These are phyloP conservation scores for Plasmopara viticola DNA, from an alignment of 352 stramenopile genomes.

Conservation along the genomic window DNA sequence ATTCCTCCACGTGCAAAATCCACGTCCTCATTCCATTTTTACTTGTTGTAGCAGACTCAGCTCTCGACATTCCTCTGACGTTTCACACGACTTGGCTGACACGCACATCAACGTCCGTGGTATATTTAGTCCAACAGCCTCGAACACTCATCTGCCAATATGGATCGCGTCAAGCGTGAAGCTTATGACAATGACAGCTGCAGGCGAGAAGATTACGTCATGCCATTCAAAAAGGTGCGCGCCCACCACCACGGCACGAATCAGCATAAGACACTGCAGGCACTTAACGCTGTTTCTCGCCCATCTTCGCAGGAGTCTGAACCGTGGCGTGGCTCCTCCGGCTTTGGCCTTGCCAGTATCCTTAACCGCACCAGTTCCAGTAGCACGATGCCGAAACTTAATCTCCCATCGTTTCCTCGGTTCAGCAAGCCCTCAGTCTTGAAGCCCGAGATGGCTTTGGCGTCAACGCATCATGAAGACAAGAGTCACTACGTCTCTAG, in stretches of 20 bases:
- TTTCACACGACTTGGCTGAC: conserved; percentile 21
- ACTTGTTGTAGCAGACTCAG: conserved; percentile 16
- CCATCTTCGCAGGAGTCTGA: conserved; percentile 44
- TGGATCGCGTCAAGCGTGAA: conserved; percentile 24
- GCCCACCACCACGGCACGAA: conserved; percentile 2
- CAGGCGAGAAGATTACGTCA: conserved; percentile 13
- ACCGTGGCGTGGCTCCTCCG: conserved; percentile 53
- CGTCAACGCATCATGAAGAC: conserved; percentile 30
- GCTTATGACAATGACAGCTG: conserved; percentile 25
- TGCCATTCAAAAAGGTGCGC: conserved; percentile 34
- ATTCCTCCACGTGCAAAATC: conserved; percentile 20
- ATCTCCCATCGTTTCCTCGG: conserved; percentile 66
- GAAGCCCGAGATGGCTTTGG: conserved; percentile 40
- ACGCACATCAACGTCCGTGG: conserved; percentile 6
- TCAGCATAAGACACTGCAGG: not conserved
- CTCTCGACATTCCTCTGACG: conserved; percentile 15
- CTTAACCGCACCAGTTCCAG: conserved; percentile 47
- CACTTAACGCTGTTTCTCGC: conserved; percentile 19
- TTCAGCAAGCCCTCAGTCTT: conserved; percentile 59
- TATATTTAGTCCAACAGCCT: conserved; percentile 23
- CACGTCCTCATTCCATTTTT: conserved; percentile 17
- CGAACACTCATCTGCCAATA: conserved; percentile 7
- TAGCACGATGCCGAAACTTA: conserved; percentile 53
- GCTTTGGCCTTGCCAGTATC: conserved; percentile 77
- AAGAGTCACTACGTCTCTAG: conserved; percentile 18